A percentile compares a stretch with the other conserved stretches of the same genome.
These are phyloP conservation scores for Paramecium bursaria DNA, from an alignment of 73 alveolate genomes.

Conservation along the genomic window DNA sequence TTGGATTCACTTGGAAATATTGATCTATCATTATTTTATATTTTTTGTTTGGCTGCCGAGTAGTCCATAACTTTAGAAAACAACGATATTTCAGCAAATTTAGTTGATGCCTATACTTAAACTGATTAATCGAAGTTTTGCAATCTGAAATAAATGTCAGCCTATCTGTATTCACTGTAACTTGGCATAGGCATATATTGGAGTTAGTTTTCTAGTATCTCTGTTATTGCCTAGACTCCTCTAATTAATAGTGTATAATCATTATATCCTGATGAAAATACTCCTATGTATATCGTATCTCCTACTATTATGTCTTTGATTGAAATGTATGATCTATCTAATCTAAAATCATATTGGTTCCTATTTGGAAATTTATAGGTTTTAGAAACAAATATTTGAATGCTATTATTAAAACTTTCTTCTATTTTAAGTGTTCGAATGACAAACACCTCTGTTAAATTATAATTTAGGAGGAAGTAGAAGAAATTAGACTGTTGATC, in stretches of 20 bases:
- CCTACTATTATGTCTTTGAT: neutral
- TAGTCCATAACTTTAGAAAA: neutral
- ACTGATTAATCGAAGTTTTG: neutral
- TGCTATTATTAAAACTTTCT: neutral
- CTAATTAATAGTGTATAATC: conserved; percentile 20
- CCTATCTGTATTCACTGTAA: neutral
- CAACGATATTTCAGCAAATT: conserved; percentile 2
- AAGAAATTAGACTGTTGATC: neutral
- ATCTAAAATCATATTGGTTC: neutral
- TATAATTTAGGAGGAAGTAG: neutral
- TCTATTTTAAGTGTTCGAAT: conserved; percentile 6
- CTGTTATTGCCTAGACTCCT: conserved; percentile 27
- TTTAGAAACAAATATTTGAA: neutral
- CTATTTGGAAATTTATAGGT: neutral
- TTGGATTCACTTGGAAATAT: neutral
- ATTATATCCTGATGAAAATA: conserved; percentile 6
- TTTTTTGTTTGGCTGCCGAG: neutral
- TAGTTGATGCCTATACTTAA: conserved; percentile 12
- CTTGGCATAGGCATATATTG: conserved; percentile 31
- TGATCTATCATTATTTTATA: neutral
- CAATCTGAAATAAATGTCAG: neutral
- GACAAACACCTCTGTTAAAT: neutral
- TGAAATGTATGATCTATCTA: neutral
- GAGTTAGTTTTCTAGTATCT: conserved; percentile 2
- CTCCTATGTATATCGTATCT: neutral